phyloP scores from a whole-genome alignment of 1,284 basidiomycete genomes.

The Veloboletus limbatus region DNA sequence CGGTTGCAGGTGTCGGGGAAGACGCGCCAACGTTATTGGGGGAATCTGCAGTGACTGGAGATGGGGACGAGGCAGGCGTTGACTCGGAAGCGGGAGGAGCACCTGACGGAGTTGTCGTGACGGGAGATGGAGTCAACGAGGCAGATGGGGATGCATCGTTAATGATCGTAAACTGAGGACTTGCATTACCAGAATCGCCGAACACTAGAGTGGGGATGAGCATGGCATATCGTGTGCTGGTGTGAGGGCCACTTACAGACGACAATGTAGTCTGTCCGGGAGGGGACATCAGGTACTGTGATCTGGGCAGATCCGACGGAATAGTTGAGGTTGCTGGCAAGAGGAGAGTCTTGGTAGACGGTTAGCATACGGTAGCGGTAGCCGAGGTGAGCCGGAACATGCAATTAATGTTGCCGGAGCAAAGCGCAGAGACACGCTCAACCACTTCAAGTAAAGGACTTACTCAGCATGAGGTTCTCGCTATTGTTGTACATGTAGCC shows the following conservation, averaged over 20 bases:
- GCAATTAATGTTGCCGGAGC: background rate
- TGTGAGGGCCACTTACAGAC: conserved; percentile 38
- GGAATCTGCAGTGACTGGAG: conserved; percentile 3
- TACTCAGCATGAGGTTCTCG: conserved; percentile 54
- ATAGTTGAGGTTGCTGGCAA: conserved; percentile 56
- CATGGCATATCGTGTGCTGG: background rate
- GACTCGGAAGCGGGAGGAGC: conserved; percentile 10
- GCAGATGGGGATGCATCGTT: conserved; percentile 23
- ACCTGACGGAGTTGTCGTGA: conserved; percentile 6
- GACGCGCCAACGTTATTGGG: background rate
- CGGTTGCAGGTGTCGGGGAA: background rate
- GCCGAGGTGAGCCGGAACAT: conserved; percentile 1
- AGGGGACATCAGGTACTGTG: conserved; percentile 53
- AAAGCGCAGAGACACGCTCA: background rate
- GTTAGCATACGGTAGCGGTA: conserved; percentile 8
- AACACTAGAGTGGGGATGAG: conserved; percentile 31
- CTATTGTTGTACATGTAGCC: conserved; percentile 48
- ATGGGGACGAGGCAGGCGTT: conserved; percentile 9
- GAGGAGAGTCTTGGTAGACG: conserved; percentile 43
- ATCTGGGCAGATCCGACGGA: conserved; percentile 48
- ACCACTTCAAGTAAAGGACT: conserved; percentile 22
- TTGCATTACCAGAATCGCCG: conserved; percentile 44
- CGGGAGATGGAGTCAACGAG: conserved; percentile 13
- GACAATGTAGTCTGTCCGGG: conserved; percentile 43
- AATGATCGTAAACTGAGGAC: conserved; percentile 43